These are phyloP conservation scores for Trichocomaceae sp. DNA, from an alignment of 2,329 filamentous ascomycete genomes.

Conservation along the genomic window DNA sequence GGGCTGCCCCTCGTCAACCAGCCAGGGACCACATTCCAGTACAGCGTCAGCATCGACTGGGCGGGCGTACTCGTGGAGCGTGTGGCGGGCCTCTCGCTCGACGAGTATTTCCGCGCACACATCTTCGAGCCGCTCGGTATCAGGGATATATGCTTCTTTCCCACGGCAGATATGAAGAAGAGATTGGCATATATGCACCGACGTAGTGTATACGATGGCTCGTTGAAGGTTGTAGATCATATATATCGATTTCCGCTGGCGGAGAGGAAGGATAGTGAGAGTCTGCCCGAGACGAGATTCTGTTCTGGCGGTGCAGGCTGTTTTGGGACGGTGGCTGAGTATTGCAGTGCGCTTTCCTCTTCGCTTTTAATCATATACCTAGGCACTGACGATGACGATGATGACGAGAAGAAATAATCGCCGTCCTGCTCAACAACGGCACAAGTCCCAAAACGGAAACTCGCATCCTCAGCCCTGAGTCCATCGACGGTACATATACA, in stretches of 20 bases:
- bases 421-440: constrained; percentile 56
- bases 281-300: neutral
- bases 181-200: constrained; percentile 54
- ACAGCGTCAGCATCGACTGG: constrained; percentile 53
- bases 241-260: constrained; percentile 9
- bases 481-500: constrained; percentile 38
- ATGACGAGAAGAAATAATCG: constrained; percentile 53
- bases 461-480: constrained; percentile 48
- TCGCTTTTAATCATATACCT: neutral
- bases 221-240: constrained; percentile 7
- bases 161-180: constrained; percentile 47
- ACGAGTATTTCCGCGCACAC: constrained; percentile 46
- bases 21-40: constrained; percentile 57
- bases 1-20: constrained; percentile 54
- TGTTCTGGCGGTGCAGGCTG: constrained; percentile 55
- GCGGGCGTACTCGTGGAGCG: constrained; percentile 47
- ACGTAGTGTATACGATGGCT: constrained; percentile 45
- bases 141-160: constrained; percentile 52
- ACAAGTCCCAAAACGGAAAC: constrained; percentile 49
- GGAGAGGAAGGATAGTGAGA: neutral
- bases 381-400: neutral
- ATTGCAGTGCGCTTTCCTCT: constrained; percentile 43
- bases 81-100: constrained; percentile 38
- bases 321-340: constrained; percentile 56
- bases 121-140: constrained; percentile 46